A percentile compares a stretch with the other conserved stretches of the same genome.
phyloP scores from a whole-genome alignment of 2,329 filamentous ascomycete species.

The Alternaria ventricosa region DNA sequence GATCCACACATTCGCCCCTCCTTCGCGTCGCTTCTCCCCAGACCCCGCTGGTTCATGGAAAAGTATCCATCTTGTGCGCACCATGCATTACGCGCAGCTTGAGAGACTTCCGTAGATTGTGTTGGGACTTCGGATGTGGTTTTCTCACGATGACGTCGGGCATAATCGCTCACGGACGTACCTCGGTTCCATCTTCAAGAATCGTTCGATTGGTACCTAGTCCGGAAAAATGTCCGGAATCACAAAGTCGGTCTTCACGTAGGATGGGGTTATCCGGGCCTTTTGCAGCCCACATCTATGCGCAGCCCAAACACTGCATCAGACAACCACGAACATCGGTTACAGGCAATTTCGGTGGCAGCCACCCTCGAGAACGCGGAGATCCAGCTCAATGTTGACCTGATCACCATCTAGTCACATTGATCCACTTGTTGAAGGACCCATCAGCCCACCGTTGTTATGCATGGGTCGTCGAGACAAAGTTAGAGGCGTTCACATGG shows the following conservation, averaged over 20 bases:
- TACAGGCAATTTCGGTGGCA: background rate
- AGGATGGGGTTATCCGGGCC: background rate
- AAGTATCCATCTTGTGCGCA: background rate
- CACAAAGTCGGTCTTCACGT: background rate
- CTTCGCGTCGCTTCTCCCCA: background rate
- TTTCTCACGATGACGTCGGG: background rate
- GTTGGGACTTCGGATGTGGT: background rate
- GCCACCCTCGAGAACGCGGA: background rate
- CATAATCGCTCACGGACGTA: background rate
- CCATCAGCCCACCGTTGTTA: background rate
- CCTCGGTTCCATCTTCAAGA: background rate
- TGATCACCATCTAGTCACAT: background rate
- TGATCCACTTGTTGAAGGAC: background rate
- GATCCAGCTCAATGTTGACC: background rate
- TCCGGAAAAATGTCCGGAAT: background rate
- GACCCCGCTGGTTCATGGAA: background rate
- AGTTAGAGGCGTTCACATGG: background rate
- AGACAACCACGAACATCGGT: background rate
- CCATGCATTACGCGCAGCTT: background rate
- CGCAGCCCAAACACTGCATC: background rate
- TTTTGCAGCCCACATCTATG: background rate
- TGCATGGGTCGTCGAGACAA: slow-evolving; percentile 4
- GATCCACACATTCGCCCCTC: slow-evolving; percentile 10
- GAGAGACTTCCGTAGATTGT: background rate
- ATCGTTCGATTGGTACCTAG: background rate